phyloP scores from a whole-genome alignment of 768 basidiomycete genomes.

The Phlebiopsis flavidoalba region DNA sequence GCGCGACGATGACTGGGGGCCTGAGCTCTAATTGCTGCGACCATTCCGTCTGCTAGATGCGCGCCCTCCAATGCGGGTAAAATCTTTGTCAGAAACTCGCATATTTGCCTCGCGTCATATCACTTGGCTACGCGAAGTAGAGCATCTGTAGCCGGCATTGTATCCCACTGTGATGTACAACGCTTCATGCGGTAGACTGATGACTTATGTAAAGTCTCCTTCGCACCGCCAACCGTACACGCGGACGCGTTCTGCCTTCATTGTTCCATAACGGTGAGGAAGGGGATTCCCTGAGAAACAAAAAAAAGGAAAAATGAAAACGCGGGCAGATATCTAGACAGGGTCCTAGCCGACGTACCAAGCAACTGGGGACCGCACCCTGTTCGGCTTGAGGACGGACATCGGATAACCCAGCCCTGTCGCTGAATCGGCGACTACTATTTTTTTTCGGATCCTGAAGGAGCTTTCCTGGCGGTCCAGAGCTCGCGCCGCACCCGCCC shows the following conservation, averaged over 20 bases:
- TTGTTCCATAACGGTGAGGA: background rate
- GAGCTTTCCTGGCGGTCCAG: background rate
- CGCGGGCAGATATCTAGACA: background rate
- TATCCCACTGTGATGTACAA: background rate
- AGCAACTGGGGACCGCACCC: background rate
- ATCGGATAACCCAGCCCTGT: background rate
- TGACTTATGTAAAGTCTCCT: background rate
- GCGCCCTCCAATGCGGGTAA: no score
- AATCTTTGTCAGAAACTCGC: no score
- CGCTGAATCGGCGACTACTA: background rate
- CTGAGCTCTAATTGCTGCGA: no score
- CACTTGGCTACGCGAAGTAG: background rate
- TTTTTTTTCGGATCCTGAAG: background rate
- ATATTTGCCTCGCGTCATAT: background rate
- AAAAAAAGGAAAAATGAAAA: background rate
- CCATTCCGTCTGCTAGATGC: no score
- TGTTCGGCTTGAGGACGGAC: background rate
- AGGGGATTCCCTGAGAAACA: background rate
- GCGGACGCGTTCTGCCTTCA: background rate
- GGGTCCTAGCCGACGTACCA: background rate
- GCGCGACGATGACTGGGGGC: no score
- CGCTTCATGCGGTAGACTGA: background rate
- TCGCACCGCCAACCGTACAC: background rate
- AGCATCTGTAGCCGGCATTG: background rate
- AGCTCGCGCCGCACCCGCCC: background rate